Conservation (phyloP, 495 filamentous ascomycete species). For the Trichodelitschia bisporula region DNA sequence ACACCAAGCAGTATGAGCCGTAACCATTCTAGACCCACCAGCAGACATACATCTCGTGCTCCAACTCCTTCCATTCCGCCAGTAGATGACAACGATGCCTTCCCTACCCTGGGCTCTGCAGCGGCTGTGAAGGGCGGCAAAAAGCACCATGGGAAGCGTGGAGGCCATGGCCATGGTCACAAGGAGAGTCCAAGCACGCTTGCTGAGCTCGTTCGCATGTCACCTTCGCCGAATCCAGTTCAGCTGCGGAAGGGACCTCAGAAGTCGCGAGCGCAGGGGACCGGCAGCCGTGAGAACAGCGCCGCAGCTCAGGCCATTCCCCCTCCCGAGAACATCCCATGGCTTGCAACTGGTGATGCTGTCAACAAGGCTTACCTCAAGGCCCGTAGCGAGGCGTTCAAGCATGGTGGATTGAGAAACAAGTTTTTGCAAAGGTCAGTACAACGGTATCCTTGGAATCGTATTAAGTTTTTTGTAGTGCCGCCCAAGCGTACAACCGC, state of each 20-base stretch:
- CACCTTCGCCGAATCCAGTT: constrained; percentile 44
- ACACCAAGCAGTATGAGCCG: constrained; percentile 4
- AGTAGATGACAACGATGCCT: constrained; percentile 86
- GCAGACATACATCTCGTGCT: constrained; percentile 55
- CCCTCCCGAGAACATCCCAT: constrained; percentile 76
- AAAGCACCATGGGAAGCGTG: constrained; percentile 75
- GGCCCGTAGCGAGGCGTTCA: constrained; percentile 79
- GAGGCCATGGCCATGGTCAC: constrained; percentile 44
- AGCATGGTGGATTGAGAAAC: constrained; percentile 83
- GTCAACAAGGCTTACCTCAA: constrained; percentile 89
- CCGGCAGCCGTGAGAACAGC: constrained; percentile 46
- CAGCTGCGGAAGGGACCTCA: constrained; percentile 2
- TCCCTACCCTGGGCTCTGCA: constrained; percentile 73
- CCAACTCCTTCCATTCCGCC: constrained; percentile 42
- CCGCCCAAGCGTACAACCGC: constrained; percentile 99
- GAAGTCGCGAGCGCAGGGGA: constrained; percentile 10
- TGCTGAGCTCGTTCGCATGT: constrained; percentile 86
- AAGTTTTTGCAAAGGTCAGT: constrained; percentile 85
- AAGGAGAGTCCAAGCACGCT: constrained; percentile 47
- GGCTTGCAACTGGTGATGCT: constrained; percentile 81
- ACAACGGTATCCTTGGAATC: no score
- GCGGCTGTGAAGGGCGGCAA: constrained; percentile 47
- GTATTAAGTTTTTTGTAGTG: constrained; percentile 23
- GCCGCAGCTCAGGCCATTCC: constrained; percentile 61
- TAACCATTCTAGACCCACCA: constrained; percentile 48